phyloP scores from a whole-genome alignment of 2,329 filamentous ascomycete species.

The Plectosphaerella cucumerina region DNA sequence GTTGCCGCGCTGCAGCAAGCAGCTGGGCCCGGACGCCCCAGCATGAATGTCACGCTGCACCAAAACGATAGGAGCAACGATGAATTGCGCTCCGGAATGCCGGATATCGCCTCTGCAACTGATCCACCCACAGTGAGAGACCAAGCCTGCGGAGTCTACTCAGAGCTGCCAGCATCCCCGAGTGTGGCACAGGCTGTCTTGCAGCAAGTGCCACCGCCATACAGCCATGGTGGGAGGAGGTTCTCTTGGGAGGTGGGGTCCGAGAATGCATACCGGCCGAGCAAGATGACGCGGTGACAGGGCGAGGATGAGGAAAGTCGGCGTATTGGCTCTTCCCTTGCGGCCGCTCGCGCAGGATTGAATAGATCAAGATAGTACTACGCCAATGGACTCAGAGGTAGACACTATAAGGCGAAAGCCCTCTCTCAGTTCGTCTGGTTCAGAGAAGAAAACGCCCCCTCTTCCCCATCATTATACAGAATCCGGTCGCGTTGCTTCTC shows the following conservation, averaged over 20 bases:
- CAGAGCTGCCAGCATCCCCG: not conserved
- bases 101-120: not conserved
- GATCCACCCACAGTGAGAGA: not conserved
- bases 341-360: too few species aligned
- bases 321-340: too few species aligned
- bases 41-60: not conserved
- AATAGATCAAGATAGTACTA: too few species aligned
- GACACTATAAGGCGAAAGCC: too few species aligned
- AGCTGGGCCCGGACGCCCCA: not conserved
- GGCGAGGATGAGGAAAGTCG: too few species aligned
- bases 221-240: not conserved
- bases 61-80: not conserved
- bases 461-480: too few species aligned
- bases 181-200: not conserved
- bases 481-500: too few species aligned
- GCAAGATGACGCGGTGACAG: not conserved
- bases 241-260: not conserved
- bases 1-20: not conserved
- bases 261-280: not conserved
- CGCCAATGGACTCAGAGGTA: too few species aligned
- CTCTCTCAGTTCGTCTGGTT: too few species aligned
- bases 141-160: not conserved
- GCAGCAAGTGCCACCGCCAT: not conserved
- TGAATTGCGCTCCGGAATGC: not conserved
- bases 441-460: too few species aligned